A percentile compares a stretch with the other conserved stretches of the same genome.
phyloP scores from a whole-genome alignment of 116 monocot genomes.

The Thalassia testudinum region DNA sequence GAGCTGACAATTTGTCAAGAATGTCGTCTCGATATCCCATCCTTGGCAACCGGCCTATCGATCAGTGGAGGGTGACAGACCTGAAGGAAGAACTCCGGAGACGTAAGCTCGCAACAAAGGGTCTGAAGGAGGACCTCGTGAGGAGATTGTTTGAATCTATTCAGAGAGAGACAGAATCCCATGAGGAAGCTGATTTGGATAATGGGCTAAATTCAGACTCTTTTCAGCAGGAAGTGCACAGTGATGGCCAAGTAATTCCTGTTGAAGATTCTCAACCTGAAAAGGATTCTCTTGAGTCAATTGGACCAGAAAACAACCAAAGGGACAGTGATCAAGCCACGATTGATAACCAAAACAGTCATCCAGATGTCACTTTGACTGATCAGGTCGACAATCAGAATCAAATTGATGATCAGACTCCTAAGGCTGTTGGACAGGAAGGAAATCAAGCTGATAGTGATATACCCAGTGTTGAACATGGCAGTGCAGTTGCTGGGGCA shows the following conservation, averaged over 20 bases:
- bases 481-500: not conserved
- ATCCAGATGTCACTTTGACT: not conserved
- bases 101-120: constrained; percentile 49
- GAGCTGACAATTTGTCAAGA: not conserved
- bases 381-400: not conserved
- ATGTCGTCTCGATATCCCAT: constrained; percentile 15
- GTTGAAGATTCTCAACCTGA: not conserved
- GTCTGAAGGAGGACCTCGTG: constrained; percentile 78
- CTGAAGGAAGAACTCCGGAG: constrained; percentile 77
- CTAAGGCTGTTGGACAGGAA: not conserved
- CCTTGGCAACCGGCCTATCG: constrained; percentile 27
- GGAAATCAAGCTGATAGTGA: not conserved
- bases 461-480: constrained; percentile 5
- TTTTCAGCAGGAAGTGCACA: constrained; percentile 3
- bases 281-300: constrained; percentile 2
- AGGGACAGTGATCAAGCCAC: not conserved
- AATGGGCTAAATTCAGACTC: constrained; percentile 6
- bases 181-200: constrained; percentile 12
- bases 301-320: not conserved
- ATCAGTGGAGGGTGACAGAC: constrained; percentile 93
- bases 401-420: not conserved
- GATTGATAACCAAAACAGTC: constrained; percentile 3
- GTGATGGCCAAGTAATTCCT: constrained; percentile 2
- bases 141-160: constrained; percentile 45
- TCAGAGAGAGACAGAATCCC: constrained; percentile 16